phyloP scores from a whole-genome alignment of 2,329 filamentous ascomycete genomes.

The Helotiales sp. region DNA sequence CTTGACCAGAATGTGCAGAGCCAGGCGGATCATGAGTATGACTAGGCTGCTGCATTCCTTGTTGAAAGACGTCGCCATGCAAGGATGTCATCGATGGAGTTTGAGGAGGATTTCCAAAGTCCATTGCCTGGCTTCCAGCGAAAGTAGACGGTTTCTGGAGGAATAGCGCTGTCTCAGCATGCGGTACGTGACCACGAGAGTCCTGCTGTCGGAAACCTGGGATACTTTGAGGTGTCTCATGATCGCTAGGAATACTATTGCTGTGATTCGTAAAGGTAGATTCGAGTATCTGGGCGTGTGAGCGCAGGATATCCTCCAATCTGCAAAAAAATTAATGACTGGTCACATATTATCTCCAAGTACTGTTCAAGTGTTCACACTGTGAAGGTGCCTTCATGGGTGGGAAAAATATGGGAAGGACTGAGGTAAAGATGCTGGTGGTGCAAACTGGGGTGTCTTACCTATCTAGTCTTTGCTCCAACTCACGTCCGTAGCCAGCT shows the following conservation, averaged over 20 bases:
- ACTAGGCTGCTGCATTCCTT: slow-evolving; percentile 40
- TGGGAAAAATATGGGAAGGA: too few species aligned
- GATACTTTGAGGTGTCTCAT: slow-evolving; percentile 54
- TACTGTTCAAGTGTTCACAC: too few species aligned
- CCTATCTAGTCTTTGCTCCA: slow-evolving; percentile 69
- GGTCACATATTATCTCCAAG: not conserved
- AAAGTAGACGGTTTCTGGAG: slow-evolving; percentile 58
- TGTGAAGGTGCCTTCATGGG: too few species aligned
- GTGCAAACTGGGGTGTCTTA: not conserved
- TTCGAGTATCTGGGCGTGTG: slow-evolving; percentile 67
- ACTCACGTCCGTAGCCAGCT: slow-evolving; percentile 69
- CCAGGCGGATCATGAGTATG: slow-evolving; percentile 23
- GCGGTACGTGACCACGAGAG: slow-evolving; percentile 46
- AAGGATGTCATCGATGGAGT: slow-evolving; percentile 44
- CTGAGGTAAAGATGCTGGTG: not conserved
- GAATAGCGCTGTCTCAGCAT: slow-evolving; percentile 61
- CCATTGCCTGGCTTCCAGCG: slow-evolving; percentile 47
- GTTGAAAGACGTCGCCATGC: slow-evolving; percentile 50
- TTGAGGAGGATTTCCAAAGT: slow-evolving; percentile 46
- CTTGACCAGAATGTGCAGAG: slow-evolving; percentile 23
- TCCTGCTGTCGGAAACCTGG: slow-evolving; percentile 52
- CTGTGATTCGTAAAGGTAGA: slow-evolving; percentile 46
- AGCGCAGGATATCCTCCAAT: slow-evolving; percentile 64
- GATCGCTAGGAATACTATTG: slow-evolving; percentile 52
- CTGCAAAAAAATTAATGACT: too few species aligned